Conservation (phyloP, 164 flowering plant species). For the Nelumbo lutea region DNA sequence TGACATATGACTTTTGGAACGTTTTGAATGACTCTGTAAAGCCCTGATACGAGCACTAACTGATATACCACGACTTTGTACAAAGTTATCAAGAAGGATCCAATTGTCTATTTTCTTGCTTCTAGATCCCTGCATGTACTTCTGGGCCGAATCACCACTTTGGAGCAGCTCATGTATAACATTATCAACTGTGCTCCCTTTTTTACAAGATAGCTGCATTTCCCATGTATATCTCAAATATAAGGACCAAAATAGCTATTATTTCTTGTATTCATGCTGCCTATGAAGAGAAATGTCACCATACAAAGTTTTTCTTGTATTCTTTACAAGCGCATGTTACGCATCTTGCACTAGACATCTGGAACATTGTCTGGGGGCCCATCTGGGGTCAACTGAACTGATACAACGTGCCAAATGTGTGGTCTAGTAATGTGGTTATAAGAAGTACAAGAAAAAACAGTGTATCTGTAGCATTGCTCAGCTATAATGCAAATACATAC, state of each 20-base stretch:
- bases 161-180: conserved; percentile 59
- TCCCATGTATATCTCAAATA: not conserved
- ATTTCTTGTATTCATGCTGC: not conserved
- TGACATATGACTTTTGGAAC: conserved; percentile 71
- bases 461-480: too few relatives aligned
- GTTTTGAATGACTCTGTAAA: conserved; percentile 44
- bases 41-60: conserved; percentile 30
- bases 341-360: too few relatives aligned
- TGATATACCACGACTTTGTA: conserved; percentile 30
- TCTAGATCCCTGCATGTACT: conserved; percentile 67
- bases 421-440: too few relatives aligned
- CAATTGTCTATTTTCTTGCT: conserved; percentile 56
- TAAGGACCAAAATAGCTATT: conserved; percentile 1
- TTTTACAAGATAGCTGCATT: conserved; percentile 40
- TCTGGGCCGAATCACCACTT: conserved; percentile 72
- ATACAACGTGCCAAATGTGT: too few relatives aligned
- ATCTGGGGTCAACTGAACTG: too few relatives aligned
- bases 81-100: conserved; percentile 69
- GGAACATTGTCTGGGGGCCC: too few relatives aligned
- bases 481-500: conserved; percentile 18
- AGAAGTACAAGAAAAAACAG: too few relatives aligned
- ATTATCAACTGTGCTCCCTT: conserved; percentile 31
- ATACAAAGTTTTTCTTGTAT: not conserved
- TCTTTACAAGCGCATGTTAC: too few relatives aligned
- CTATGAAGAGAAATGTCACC: not conserved